A percentile compares a stretch with the other conserved stretches of the same genome.
phyloP scores from a whole-genome alignment of 2,329 filamentous ascomycete genomes.

The Monosporascus sp. region DNA sequence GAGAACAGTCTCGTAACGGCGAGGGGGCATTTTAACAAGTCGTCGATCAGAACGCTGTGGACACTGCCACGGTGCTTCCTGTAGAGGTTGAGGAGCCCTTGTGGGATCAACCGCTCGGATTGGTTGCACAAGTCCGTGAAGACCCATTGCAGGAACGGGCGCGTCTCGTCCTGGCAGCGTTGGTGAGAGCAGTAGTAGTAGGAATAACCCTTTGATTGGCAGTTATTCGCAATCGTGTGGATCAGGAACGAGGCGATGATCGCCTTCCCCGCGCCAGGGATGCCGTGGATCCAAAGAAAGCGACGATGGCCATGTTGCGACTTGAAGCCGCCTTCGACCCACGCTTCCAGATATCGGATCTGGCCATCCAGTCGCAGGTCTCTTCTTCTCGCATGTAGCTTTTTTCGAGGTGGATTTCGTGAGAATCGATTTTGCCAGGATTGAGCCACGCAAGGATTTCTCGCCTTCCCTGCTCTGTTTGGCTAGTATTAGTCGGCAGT shows the following conservation, averaged over 20 bases:
- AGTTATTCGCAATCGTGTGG: constrained; percentile 12
- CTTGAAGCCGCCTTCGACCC: neutral
- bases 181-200: constrained; percentile 28
- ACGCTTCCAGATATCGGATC: constrained; percentile 1
- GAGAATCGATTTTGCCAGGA: neutral
- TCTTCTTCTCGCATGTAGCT: constrained; percentile 2
- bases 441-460: neutral
- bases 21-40: constrained; percentile 14
- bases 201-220: constrained; percentile 10
- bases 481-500: neutral
- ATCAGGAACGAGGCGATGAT: constrained; percentile 24
- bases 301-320: neutral
- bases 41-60: constrained; percentile 6
- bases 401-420: constrained; percentile 3
- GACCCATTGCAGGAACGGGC: constrained; percentile 20
- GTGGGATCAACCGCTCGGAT: constrained; percentile 9
- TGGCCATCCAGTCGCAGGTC: constrained; percentile 8
- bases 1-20: constrained; percentile 13
- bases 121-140: constrained; percentile 19
- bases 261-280: constrained; percentile 24
- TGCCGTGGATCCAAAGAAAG: constrained; percentile 14
- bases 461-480: neutral
- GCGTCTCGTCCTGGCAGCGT: constrained; percentile 22
- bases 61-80: neutral
- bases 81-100: constrained; percentile 9